Evolutionary conservation across 2,329 filamentous ascomycete genomes (phyloP).

Genomic region (Xylaria sp.): DNA sequence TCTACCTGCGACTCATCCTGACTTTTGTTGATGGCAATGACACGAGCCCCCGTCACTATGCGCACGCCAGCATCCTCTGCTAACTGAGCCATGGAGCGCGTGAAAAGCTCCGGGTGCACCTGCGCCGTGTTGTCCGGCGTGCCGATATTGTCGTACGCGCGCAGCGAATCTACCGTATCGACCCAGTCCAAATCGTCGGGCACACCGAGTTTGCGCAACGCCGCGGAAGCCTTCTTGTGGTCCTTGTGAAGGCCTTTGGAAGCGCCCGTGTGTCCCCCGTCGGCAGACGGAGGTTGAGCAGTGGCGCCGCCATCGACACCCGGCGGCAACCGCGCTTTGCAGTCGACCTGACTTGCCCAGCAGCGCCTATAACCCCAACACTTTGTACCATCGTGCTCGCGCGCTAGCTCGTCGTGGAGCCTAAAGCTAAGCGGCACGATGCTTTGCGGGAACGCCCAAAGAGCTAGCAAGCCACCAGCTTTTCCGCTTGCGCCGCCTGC

Average conservation of each 20-base stretch:
- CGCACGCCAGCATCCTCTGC: slow-evolving; percentile 67
- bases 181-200: slow-evolving; percentile 75
- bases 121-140: slow-evolving; percentile 71
- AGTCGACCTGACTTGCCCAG: slow-evolving; percentile 42
- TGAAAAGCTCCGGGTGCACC: slow-evolving; percentile 79
- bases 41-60: slow-evolving; percentile 48
- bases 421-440: slow-evolving; percentile 74
- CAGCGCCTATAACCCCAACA: slow-evolving; percentile 72
- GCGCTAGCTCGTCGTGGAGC: slow-evolving; percentile 71
- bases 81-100: slow-evolving; percentile 71
- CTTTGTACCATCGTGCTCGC: slow-evolving; percentile 69
- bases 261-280: slow-evolving; percentile 6
- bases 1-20: slow-evolving; percentile 31
- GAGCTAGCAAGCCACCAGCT: slow-evolving; percentile 74
- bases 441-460: slow-evolving; percentile 75
- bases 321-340: slow-evolving; percentile 38
- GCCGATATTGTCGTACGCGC: slow-evolving; percentile 43
- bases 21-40: slow-evolving; percentile 37
- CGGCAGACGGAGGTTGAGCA: neutral
- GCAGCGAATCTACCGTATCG: slow-evolving; percentile 55
- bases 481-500: slow-evolving; percentile 79
- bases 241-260: slow-evolving; percentile 40
- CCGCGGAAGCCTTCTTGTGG: slow-evolving; percentile 38
- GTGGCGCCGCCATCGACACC: slow-evolving; percentile 18
- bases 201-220: slow-evolving; percentile 37